phyloP scores from a whole-genome alignment of 768 basidiomycete genomes.

The Candolleomyces efflorescens region DNA sequence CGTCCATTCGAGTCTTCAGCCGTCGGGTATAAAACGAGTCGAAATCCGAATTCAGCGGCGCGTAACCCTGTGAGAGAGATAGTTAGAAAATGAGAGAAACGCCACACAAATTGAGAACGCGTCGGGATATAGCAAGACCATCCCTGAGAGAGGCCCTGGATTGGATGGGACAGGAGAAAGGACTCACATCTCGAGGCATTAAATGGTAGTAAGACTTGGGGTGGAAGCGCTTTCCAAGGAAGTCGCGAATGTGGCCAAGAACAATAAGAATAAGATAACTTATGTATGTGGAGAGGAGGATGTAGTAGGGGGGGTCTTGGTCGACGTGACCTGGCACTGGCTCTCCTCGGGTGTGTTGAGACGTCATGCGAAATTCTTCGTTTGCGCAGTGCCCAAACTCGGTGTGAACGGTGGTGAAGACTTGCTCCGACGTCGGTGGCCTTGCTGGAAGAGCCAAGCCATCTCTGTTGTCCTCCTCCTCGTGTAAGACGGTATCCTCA shows the following conservation, averaged over 20 bases:
- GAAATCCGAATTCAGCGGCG: constrained; percentile 95
- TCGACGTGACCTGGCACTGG: constrained; percentile 54
- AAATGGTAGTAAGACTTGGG: constrained; percentile 74
- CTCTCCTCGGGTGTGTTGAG: constrained; percentile 51
- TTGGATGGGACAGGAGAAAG: constrained; percentile 6
- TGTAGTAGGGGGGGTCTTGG: constrained; percentile 89
- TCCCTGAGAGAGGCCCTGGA: background rate
- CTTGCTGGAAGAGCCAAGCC: constrained; percentile 55
- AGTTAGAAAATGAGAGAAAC: constrained; percentile 3
- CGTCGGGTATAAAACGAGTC: constrained; percentile 99
- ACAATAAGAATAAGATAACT: constrained; percentile 90
- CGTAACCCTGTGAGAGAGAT: constrained; percentile 69
- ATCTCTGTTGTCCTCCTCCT: constrained; percentile 46
- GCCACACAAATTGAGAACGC: constrained; percentile 1
- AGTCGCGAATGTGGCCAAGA: constrained; percentile 92
- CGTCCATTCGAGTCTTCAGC: constrained; percentile 90
- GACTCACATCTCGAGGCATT: constrained; percentile 75
- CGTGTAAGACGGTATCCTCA: constrained; percentile 61
- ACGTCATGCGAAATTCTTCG: constrained; percentile 64
- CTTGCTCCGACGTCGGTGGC: constrained; percentile 80
- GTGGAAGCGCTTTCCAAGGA: constrained; percentile 82
- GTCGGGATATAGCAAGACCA: background rate
- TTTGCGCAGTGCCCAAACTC: constrained; percentile 93
- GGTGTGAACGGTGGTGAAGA: constrained; percentile 74
- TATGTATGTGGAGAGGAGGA: constrained; percentile 88